Evolutionary conservation across 768 basidiomycete genomes (phyloP).

Genomic region (Hirschioporus abietinus): DNA sequence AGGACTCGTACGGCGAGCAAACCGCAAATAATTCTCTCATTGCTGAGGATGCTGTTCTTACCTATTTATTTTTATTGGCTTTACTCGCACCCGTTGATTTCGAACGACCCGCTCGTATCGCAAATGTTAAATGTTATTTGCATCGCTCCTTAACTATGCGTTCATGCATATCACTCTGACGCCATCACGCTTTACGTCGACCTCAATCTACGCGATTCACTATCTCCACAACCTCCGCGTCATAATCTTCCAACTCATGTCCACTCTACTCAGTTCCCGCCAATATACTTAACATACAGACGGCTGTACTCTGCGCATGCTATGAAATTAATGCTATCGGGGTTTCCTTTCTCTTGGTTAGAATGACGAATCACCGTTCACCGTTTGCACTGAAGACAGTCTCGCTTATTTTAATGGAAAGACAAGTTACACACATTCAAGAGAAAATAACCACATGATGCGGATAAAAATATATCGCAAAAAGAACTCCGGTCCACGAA

Average conservation of each 20-base stretch:
- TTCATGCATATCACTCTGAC: not conserved
- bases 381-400: not conserved
- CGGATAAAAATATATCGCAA: not conserved
- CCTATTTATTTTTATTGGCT: not conserved
- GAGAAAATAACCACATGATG: not conserved
- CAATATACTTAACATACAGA: not conserved
- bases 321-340: not conserved
- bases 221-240: not conserved
- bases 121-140: not conserved
- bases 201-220: not conserved
- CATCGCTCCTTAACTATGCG: not conserved
- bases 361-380: not conserved
- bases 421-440: not conserved
- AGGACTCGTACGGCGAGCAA: constrained; percentile 79
- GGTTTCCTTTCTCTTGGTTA: no score
- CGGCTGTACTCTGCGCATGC: not conserved
- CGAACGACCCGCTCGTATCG: not conserved
- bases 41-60: not conserved
- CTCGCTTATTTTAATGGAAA: not conserved
- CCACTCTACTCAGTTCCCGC: not conserved
- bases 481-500: not conserved
- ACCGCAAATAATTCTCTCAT: constrained; percentile 32
- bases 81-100: not conserved
- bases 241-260: not conserved
- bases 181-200: not conserved